Evolutionary conservation across 2,329 filamentous ascomycete genomes (phyloP).

Genomic region (Lecanoromycetidae sp.): DNA sequence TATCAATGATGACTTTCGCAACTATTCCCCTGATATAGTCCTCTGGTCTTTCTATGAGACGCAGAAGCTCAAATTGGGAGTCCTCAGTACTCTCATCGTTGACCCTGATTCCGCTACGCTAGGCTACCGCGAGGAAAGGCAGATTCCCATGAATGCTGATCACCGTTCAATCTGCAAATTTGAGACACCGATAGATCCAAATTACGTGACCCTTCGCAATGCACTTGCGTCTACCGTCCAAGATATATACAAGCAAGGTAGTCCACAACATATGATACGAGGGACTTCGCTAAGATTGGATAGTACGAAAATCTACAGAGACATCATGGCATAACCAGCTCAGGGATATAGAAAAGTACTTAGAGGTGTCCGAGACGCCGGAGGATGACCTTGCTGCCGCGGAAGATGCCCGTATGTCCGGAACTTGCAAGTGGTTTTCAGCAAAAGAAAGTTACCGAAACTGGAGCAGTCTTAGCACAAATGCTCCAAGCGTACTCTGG

Average conservation of each 20-base stretch:
- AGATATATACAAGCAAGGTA: constrained; percentile 17
- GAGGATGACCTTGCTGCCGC: constrained; percentile 22
- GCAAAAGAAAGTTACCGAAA: constrained; percentile 17
- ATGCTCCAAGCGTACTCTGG: constrained; percentile 21
- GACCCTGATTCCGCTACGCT: constrained; percentile 26
- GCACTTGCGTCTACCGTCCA: constrained; percentile 24
- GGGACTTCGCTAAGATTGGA: not conserved
- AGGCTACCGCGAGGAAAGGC: constrained; percentile 23
- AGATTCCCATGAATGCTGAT: constrained; percentile 25
- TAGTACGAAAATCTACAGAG: not conserved
- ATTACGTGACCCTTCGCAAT: constrained; percentile 26
- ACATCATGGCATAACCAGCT: not conserved
- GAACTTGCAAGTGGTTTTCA: constrained; percentile 26
- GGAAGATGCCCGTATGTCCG: constrained; percentile 22
- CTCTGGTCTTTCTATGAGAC: constrained; percentile 30
- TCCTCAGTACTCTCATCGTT: constrained; percentile 23
- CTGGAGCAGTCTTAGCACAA: constrained; percentile 18
- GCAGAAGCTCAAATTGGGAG: constrained; percentile 20
- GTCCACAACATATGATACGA: not conserved
- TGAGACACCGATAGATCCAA: constrained; percentile 22
- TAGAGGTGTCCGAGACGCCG: constrained; percentile 18
- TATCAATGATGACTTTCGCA: constrained; percentile 29
- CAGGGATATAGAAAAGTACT: constrained; percentile 18
- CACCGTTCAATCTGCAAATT: constrained; percentile 30
- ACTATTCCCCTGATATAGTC: constrained; percentile 21